Evolutionary conservation across 108 stramenopile species (phyloP).

Genomic region (Chaetoceros muelleri): DNA sequence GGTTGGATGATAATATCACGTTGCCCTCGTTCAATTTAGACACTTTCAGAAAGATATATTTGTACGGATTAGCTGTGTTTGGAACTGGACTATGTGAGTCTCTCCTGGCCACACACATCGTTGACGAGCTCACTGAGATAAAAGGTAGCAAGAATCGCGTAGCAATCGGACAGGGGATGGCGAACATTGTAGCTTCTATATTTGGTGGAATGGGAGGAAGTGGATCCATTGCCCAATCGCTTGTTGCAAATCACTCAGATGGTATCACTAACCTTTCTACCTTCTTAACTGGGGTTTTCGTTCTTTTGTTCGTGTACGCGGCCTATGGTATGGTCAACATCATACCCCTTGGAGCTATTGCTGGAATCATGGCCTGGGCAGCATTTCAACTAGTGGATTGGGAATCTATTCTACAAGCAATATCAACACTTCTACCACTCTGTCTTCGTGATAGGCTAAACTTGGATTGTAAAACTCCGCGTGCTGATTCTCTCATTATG

Average conservation of each 20-base stretch:
- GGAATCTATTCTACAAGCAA: background rate
- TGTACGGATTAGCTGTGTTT: constrained; percentile 1
- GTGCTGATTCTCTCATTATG: constrained; percentile 2
- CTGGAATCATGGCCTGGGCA: background rate
- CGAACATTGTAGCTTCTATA: background rate
- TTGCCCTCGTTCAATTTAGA: constrained; percentile 1
- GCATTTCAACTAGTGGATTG: background rate
- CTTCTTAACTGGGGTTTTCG: background rate
- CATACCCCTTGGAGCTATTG: constrained; percentile 1
- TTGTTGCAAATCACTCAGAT: background rate
- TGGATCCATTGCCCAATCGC: background rate
- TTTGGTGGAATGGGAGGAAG: constrained; percentile 8
- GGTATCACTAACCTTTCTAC: constrained; percentile 1
- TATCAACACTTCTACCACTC: background rate
- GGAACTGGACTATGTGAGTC: background rate
- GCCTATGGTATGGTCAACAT: background rate
- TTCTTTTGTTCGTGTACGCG: background rate
- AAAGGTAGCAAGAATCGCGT: background rate
- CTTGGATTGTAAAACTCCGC: background rate
- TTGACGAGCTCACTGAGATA: background rate
- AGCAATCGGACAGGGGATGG: background rate
- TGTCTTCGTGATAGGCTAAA: background rate
- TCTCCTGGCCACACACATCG: background rate
- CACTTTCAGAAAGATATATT: background rate
- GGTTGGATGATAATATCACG: background rate